Evolutionary conservation across 768 basidiomycete species (phyloP).

Genomic region (Lactarius indigo): DNA sequence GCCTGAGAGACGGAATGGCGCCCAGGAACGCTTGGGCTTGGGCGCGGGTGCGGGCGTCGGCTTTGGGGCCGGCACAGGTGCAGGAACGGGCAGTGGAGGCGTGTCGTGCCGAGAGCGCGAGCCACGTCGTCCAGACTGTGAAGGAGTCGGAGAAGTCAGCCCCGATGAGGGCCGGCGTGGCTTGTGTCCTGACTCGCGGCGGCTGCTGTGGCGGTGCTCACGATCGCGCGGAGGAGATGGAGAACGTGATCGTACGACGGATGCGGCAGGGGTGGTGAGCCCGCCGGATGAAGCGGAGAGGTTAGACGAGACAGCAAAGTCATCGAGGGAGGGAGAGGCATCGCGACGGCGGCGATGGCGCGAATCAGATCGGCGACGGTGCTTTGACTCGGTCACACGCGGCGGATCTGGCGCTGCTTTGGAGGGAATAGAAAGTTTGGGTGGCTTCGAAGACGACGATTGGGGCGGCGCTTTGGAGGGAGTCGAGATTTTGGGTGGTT

Average conservation of each 20-base stretch:
- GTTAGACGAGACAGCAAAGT: slow-evolving; percentile 22
- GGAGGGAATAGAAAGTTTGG: slow-evolving; percentile 13
- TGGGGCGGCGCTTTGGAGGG: slow-evolving; percentile 2
- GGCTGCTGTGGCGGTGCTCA: slow-evolving; percentile 7
- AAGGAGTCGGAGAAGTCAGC: slow-evolving; percentile 21
- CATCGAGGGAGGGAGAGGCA: slow-evolving; percentile 7
- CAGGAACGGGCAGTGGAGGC: slow-evolving; percentile 11
- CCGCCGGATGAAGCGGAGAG: slow-evolving; percentile 22
- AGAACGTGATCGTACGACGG: slow-evolving; percentile 13
- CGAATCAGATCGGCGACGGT: slow-evolving; percentile 2
- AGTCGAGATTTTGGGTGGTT: slow-evolving; percentile 7
- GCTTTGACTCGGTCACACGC: slow-evolving; percentile 3
- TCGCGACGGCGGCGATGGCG: slow-evolving; percentile 9
- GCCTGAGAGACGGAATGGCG: slow-evolving; percentile 17
- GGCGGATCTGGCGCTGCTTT: slow-evolving; percentile 16
- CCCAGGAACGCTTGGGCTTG: slow-evolving; percentile 10
- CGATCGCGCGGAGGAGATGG: slow-evolving; percentile 10
- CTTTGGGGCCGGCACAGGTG: background rate
- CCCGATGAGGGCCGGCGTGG: slow-evolving; percentile 18
- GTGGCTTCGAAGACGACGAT: slow-evolving; percentile 12
- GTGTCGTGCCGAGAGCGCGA: slow-evolving; percentile 5
- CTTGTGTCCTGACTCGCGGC: slow-evolving; percentile 11
- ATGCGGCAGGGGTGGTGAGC: slow-evolving; percentile 22
- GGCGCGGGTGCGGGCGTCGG: background rate
- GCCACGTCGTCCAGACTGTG: slow-evolving; percentile 5